Evolutionary conservation across 2,329 filamentous ascomycete species (phyloP), one percentile per base, ranked within the genome.

Genomic region (Stemphylium vesicarium): DNA sequence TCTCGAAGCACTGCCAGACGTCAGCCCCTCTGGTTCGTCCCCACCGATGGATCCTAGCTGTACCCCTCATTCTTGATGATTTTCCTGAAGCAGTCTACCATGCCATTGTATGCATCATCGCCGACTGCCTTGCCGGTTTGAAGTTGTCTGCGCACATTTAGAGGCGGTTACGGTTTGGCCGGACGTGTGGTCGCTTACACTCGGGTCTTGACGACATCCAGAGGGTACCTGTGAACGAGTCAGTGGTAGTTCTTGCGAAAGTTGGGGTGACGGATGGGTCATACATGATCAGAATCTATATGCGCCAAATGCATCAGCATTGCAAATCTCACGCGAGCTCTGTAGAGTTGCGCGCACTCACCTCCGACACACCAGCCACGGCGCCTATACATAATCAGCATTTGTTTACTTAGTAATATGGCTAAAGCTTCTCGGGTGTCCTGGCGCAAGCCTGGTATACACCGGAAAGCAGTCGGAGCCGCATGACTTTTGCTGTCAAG

Each of bases 131-230:
- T 84, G 70, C 88, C 89, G 49, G 89, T 90, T 81, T 97, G 93
- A 53, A 97, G 84, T 79, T 97, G 93, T 76, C 91, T 96, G 70
- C 59, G 57, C 61, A 60, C 63, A 59, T 57, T 74, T 72, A 67
- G 67, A 62, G 47, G 43, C 37, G 26, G 43, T 49, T 31, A 35
- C 38, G 48, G 29, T 22, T 31, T 11, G 50, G 37, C 26, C n/a
- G 46, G 39, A 50, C 38, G 45, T 43, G 50, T 47, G 39, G 31
- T 57, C 36, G 58, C 88, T 84, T 85, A 95, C 90, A 96, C 90
- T 88, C 94, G 85, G 63, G 95, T 98, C 85, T 98, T 98, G 78
- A 98, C 92, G 55, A 99, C 95, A 77, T 99, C 95, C 77, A 99
- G 84, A 66, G 95, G 95, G 82, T 99, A 99, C 95, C 93, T 97